A percentile compares a stretch with the other conserved stretches of the same genome.
Evolutionary conservation across 139 green algal genomes (phyloP).

Genomic region (Coccomyxa sp.): DNA sequence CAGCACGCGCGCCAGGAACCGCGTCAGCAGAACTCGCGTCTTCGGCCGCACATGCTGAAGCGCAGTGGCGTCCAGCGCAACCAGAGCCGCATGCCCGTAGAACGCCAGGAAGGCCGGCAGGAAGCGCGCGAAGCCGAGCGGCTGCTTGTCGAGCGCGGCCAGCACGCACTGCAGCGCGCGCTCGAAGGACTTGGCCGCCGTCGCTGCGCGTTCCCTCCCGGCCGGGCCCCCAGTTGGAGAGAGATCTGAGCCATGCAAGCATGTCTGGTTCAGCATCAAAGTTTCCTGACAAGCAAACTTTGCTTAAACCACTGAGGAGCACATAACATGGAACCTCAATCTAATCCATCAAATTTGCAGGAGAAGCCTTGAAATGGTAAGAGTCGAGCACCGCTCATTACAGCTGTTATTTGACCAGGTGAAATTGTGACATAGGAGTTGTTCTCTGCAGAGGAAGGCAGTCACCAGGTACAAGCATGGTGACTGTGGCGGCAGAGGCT

Average conservation of each 20-base stretch:
- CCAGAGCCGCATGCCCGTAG: slow-evolving; percentile 46
- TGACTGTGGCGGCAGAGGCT: slow-evolving; percentile 26
- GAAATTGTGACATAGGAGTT: background rate
- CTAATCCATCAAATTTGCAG: background rate
- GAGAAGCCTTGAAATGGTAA: background rate
- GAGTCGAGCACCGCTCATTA: background rate
- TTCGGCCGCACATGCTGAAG: slow-evolving; percentile 46
- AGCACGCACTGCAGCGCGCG: slow-evolving; percentile 33
- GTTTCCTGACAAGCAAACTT: background rate
- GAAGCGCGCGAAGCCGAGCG: slow-evolving; percentile 40
- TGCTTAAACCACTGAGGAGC: background rate
- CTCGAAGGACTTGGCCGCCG: slow-evolving; percentile 19
- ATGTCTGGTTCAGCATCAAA: background rate
- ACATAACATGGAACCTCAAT: background rate
- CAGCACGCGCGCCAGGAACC: slow-evolving; percentile 68
- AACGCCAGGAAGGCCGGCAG: slow-evolving; percentile 57
- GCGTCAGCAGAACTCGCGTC: slow-evolving; percentile 58
- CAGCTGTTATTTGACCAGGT: background rate
- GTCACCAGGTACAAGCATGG: background rate
- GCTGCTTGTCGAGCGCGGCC: slow-evolving; percentile 30
- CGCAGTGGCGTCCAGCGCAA: slow-evolving; percentile 47
- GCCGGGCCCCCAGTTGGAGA: background rate
- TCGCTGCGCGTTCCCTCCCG: background rate
- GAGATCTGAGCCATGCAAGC: background rate
- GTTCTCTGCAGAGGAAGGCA: background rate